These are phyloP conservation scores for Venturia aucupariae DNA, from an alignment of 2,329 filamentous ascomycete genomes.

Conservation along the genomic window DNA sequence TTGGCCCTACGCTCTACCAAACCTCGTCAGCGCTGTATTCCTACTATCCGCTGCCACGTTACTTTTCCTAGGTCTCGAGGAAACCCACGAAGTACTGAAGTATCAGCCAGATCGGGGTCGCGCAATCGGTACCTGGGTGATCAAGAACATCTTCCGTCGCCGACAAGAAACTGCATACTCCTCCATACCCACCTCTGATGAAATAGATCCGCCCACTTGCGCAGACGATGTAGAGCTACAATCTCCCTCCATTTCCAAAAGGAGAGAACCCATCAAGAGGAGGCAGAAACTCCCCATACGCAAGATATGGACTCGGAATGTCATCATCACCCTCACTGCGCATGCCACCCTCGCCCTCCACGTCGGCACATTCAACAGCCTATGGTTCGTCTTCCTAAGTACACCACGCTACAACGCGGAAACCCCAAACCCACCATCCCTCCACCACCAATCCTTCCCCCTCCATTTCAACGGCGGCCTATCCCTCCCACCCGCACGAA, in stretches of 20 bases:
- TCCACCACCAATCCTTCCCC: slow-evolving; percentile 30
- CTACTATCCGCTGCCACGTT: slow-evolving; percentile 46
- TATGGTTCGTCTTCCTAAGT: slow-evolving; percentile 43
- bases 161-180: slow-evolving; percentile 24
- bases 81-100: slow-evolving; percentile 33
- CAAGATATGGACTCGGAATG: slow-evolving; percentile 38
- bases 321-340: slow-evolving; percentile 34
- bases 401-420: slow-evolving; percentile 33
- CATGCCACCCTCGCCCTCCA: slow-evolving; percentile 39
- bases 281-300: slow-evolving; percentile 34
- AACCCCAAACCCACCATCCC: slow-evolving; percentile 25
- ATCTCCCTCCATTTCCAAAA: slow-evolving; percentile 15
- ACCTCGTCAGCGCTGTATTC: slow-evolving; percentile 54
- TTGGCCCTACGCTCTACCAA: slow-evolving; percentile 63
- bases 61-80: slow-evolving; percentile 57
- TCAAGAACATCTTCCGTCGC: slow-evolving; percentile 24
- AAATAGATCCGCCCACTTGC: slow-evolving; percentile 20
- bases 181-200: slow-evolving; percentile 20
- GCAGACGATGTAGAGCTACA: slow-evolving; percentile 15
- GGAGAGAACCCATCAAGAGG: slow-evolving; percentile 8
- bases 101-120: slow-evolving; percentile 34
- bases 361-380: slow-evolving; percentile 39
- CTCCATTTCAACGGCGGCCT: slow-evolving; percentile 41
- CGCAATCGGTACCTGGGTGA: slow-evolving; percentile 30
- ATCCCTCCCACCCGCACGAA: slow-evolving; percentile 37